Evolutionary conservation across 2,329 filamentous ascomycete species (phyloP).

Genomic region (Beauveria sp.): DNA sequence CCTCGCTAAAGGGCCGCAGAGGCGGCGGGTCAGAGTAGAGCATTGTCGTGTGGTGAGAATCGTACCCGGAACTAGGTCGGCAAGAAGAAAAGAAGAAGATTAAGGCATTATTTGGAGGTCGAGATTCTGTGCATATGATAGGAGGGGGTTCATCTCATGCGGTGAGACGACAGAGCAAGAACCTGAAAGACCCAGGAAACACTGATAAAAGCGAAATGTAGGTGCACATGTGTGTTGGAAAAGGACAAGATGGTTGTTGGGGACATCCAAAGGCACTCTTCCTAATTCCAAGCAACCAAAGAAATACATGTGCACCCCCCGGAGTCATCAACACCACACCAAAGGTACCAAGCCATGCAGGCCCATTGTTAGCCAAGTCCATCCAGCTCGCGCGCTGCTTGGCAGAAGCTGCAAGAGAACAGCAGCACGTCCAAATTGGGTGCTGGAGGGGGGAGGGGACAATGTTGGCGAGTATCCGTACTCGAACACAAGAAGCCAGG

Average conservation of each 20-base stretch:
- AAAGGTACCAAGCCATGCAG: not conserved
- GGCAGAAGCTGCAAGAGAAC: not conserved
- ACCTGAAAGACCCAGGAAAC: not conserved
- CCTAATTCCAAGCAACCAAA: too few species aligned
- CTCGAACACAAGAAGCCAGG: too few species aligned
- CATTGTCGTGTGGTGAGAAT: not conserved
- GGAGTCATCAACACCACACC: not conserved
- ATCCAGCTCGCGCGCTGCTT: not conserved
- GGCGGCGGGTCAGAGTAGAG: slow-evolving; percentile 46
- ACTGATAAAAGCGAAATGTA: not conserved
- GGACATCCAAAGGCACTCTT: not conserved
- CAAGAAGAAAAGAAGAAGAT: not conserved
- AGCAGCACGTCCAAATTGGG: not conserved
- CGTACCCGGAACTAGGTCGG: not conserved
- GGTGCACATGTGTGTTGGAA: not conserved
- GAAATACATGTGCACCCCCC: not conserved
- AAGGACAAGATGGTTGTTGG: not conserved
- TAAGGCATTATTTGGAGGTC: not conserved
- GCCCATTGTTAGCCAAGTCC: not conserved
- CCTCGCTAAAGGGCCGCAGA: slow-evolving; percentile 34
- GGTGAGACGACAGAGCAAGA: not conserved
- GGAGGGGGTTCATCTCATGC: not conserved
- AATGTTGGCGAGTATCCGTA: too few species aligned
- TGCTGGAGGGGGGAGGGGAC: not conserved
- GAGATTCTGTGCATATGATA: not conserved